A percentile compares a stretch with the other conserved stretches of the same genome.
phyloP scores from a whole-genome alignment of 2,329 filamentous ascomycete genomes.

The Arthrobotrys sinensis region DNA sequence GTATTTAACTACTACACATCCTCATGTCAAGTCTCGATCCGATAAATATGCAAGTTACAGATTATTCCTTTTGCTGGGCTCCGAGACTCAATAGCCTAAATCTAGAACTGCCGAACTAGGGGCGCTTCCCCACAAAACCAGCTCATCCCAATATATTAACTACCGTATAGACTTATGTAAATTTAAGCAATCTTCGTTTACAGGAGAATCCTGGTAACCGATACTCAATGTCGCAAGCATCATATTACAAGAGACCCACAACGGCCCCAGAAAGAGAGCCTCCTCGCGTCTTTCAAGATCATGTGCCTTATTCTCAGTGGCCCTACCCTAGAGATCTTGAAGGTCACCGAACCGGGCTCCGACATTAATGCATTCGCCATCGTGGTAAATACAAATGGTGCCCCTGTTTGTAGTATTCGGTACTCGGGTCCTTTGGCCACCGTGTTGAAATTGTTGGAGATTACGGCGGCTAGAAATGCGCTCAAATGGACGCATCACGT shows the following conservation, averaged over 20 bases:
- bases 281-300: too few species aligned
- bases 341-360: too few species aligned
- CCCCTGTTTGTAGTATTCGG: background rate
- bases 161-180: background rate
- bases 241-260: background rate
- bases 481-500: constrained; percentile 16
- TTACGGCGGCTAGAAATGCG: constrained; percentile 24
- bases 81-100: constrained; percentile 1
- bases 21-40: too few species aligned
- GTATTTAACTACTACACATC: too few species aligned
- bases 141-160: constrained; percentile 18
- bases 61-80: too few species aligned
- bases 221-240: background rate
- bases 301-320: background rate
- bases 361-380: background rate
- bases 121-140: constrained; percentile 18
- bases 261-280: background rate
- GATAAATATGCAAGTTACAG: too few species aligned
- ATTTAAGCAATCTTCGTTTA: constrained; percentile 10
- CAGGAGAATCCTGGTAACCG: constrained; percentile 7
- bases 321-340: background rate
- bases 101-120: constrained; percentile 26
- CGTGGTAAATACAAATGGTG: background rate
- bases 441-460: constrained; percentile 31
- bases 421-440: background rate